phyloP scores from a whole-genome alignment of 495 filamentous ascomycete genomes.

The Xylaria scruposa region DNA sequence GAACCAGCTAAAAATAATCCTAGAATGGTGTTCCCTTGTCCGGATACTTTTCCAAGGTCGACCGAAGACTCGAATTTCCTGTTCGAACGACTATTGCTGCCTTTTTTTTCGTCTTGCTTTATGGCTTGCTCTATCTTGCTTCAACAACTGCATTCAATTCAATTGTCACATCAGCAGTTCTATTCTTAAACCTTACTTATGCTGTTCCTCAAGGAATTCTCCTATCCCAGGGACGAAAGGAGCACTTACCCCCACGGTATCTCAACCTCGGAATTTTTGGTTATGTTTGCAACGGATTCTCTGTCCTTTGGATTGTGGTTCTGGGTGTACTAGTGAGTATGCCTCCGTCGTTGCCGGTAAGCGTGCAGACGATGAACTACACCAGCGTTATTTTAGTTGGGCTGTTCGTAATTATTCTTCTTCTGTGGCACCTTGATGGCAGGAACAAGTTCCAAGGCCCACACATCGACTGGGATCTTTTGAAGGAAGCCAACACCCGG shows the following conservation, averaged over 20 bases:
- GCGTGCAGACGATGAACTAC: conserved; percentile 44
- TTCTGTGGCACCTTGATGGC: conserved; percentile 32
- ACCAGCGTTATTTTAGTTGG: conserved; percentile 39
- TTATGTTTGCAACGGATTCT: conserved; percentile 44
- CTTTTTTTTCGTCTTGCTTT: conserved; percentile 39
- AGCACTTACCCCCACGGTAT: conserved; percentile 36
- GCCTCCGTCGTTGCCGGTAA: conserved; percentile 40
- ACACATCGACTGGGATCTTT: conserved; percentile 2
- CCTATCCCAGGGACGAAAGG: conserved; percentile 38
- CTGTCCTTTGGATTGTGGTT: conserved; percentile 40
- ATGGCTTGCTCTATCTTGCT: conserved; percentile 54
- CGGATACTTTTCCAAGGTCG: background rate
- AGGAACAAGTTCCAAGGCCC: background rate
- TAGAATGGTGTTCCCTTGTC: conserved; percentile 4
- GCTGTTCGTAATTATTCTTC: conserved; percentile 35
- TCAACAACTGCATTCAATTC: conserved; percentile 56
- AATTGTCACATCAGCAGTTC: conserved; percentile 51
- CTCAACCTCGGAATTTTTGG: conserved; percentile 43
- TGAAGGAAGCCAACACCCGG: background rate
- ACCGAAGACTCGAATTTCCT: background rate
- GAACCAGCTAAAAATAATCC: no score
- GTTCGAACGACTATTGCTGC: conserved; percentile 40
- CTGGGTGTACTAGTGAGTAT: conserved; percentile 44
- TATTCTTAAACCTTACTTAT: conserved; percentile 54
- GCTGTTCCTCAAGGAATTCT: conserved; percentile 49